phyloP scores from a whole-genome alignment of 495 filamentous ascomycete genomes.

The Tuber calosporum region DNA sequence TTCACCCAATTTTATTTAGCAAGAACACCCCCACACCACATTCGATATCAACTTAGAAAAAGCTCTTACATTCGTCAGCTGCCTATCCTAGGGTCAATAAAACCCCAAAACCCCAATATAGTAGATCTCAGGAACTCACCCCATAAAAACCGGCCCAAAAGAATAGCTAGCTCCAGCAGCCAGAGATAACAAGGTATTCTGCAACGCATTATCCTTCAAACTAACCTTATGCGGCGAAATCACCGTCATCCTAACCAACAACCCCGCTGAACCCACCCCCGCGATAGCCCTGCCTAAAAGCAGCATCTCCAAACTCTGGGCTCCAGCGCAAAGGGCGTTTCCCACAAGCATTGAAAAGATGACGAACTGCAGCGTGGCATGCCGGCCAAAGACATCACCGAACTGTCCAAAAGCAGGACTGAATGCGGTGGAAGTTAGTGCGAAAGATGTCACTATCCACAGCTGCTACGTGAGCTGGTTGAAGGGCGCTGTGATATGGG shows the following conservation, averaged over 20 bases:
- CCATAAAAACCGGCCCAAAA: not conserved
- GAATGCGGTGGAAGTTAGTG: not conserved
- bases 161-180: conserved; percentile 2
- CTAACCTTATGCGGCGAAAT: conserved; percentile 18
- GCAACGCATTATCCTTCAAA: conserved; percentile 10
- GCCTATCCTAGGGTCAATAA: not conserved
- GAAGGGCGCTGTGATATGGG: not conserved
- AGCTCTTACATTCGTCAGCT: not conserved
- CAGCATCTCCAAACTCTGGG: conserved; percentile 1
- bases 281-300: conserved; percentile 7
- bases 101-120: not conserved
- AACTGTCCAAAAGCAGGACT: not conserved
- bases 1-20: not conserved
- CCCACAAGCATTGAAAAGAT: not conserved
- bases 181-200: conserved; percentile 6
- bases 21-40: not conserved
- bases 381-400: not conserved
- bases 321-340: not conserved
- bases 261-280: conserved; percentile 6
- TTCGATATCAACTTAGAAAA: not conserved
- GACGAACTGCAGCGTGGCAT: not conserved
- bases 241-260: conserved; percentile 11
- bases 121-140: not conserved
- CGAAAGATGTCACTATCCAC: not conserved
- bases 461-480: not conserved